Percentiles rank a stretch among this genome's conserved stretches.
Conservation (phyloP, 2,329 filamentous ascomycete species). For the Aspergillus alliaceus region DNA sequence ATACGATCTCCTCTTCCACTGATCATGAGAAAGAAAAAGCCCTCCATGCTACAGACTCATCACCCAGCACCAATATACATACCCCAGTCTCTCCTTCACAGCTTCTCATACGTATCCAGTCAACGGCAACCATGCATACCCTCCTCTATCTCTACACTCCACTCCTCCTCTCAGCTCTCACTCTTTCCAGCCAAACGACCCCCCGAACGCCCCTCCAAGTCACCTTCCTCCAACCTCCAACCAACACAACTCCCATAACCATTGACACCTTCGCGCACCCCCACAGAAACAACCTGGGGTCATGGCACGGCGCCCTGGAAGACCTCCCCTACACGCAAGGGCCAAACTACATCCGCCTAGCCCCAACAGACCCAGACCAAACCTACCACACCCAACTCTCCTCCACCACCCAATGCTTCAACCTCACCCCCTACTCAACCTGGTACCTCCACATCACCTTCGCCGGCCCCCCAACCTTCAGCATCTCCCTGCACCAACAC, state of each 20-base stretch:
- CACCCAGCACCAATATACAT: neutral
- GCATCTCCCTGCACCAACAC: conserved; percentile 65
- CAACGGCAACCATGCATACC: neutral
- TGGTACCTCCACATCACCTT: conserved; percentile 67
- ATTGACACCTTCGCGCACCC: conserved; percentile 61
- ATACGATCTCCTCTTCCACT: neutral
- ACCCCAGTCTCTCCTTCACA: neutral
- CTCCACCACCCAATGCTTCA: conserved; percentile 53
- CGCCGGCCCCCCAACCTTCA: conserved; percentile 62
- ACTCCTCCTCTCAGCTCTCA: neutral
- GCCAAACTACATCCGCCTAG: conserved; percentile 55
- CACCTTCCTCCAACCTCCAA: neutral
- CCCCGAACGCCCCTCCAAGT: neutral
- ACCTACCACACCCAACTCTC: conserved; percentile 61
- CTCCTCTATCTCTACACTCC: neutral
- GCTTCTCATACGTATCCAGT: neutral
- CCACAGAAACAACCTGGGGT: conserved; percentile 59
- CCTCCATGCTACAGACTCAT: neutral
- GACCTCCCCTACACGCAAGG: conserved; percentile 54
- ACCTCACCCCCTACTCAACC: conserved; percentile 55
- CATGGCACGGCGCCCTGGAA: conserved; percentile 68
- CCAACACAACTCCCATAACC: conserved; percentile 33
- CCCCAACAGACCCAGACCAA: conserved; percentile 61
- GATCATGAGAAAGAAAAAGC: no score
- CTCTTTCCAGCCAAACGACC: neutral